Conservation (phyloP, 2,329 filamentous ascomycete species). For the Aspergillus sergii region DNA sequence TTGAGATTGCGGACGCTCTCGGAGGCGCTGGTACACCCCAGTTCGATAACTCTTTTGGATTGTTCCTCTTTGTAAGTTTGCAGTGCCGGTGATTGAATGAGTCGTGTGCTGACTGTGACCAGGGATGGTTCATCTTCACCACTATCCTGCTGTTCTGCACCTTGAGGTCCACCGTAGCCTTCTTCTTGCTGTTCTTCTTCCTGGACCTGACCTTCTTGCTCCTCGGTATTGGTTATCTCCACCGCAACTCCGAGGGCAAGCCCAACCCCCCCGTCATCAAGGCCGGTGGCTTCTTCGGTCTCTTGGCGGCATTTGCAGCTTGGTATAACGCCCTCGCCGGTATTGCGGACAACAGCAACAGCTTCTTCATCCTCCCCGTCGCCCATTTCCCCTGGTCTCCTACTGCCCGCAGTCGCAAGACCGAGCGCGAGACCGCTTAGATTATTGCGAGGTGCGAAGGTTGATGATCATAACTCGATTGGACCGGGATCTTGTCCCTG, state of each 20-base stretch:
- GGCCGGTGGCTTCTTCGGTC: slow-evolving; percentile 77
- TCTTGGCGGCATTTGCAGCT: slow-evolving; percentile 76
- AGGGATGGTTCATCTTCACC: slow-evolving; percentile 84
- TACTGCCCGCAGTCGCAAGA: slow-evolving; percentile 66
- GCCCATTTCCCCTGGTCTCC: slow-evolving; percentile 95
- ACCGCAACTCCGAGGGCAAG: slow-evolving; percentile 47
- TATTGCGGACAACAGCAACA: slow-evolving; percentile 69
- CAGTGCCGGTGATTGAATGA: background rate
- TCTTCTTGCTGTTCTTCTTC: slow-evolving; percentile 75
- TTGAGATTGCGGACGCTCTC: slow-evolving; percentile 57
- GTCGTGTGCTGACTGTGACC: slow-evolving; percentile 13
- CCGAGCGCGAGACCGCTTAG: slow-evolving; percentile 47
- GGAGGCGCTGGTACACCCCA: slow-evolving; percentile 38
- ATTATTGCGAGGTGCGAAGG: slow-evolving; percentile 1
- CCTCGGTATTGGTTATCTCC: slow-evolving; percentile 66
- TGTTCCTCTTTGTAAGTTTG: slow-evolving; percentile 66
- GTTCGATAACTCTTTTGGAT: slow-evolving; percentile 65
- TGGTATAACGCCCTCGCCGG: slow-evolving; percentile 88
- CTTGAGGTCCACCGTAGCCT: slow-evolving; percentile 74
- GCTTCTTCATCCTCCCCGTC: slow-evolving; percentile 92
- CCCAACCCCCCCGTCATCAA: slow-evolving; percentile 60
- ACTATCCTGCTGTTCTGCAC: slow-evolving; percentile 73
- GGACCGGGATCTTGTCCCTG: background rate
- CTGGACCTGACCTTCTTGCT: slow-evolving; percentile 76
- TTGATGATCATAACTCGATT: background rate